phyloP scores from a whole-genome alignment of 139 green algal genomes.

The Bryopsis sp. region DNA sequence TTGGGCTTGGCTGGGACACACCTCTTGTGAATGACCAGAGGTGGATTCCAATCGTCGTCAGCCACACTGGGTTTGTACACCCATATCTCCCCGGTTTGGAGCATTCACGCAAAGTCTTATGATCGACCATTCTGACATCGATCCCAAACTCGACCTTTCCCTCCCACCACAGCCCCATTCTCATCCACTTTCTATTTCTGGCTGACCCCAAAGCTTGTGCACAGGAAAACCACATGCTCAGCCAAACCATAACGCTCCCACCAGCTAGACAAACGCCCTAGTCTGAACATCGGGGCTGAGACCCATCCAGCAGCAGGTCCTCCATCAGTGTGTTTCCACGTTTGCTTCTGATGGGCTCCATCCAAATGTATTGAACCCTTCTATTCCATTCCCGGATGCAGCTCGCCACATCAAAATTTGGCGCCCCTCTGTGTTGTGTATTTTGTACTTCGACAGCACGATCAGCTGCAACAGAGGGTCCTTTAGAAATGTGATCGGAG shows the following conservation, averaged over 20 bases:
- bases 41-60: conserved; percentile 20
- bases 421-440: conserved; percentile 23
- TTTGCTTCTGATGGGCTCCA: conserved; percentile 18
- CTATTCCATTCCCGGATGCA: conserved; percentile 3
- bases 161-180: conserved; percentile 13
- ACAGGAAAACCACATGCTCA: conserved; percentile 27
- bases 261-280: too few relatives aligned
- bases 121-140: conserved; percentile 16
- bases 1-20: conserved; percentile 12
- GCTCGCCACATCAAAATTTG: conserved; percentile 25
- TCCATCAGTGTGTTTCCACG: too few relatives aligned
- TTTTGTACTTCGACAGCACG: conserved; percentile 18
- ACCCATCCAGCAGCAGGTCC: too few relatives aligned
- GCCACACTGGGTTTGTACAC: conserved; percentile 12
- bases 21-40: not conserved
- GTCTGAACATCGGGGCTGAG: too few relatives aligned
- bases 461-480: conserved; percentile 22
- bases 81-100: conserved; percentile 29
- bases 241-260: conserved; percentile 24
- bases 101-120: not conserved
- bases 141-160: conserved; percentile 8
- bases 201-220: not conserved
- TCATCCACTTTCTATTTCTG: conserved; percentile 15
- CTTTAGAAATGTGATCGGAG: conserved; percentile 22
- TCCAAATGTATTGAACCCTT: conserved; percentile 5